phyloP scores from a whole-genome alignment of 2,329 filamentous ascomycete species.

The Pseudogymnoascus verrucosus region DNA sequence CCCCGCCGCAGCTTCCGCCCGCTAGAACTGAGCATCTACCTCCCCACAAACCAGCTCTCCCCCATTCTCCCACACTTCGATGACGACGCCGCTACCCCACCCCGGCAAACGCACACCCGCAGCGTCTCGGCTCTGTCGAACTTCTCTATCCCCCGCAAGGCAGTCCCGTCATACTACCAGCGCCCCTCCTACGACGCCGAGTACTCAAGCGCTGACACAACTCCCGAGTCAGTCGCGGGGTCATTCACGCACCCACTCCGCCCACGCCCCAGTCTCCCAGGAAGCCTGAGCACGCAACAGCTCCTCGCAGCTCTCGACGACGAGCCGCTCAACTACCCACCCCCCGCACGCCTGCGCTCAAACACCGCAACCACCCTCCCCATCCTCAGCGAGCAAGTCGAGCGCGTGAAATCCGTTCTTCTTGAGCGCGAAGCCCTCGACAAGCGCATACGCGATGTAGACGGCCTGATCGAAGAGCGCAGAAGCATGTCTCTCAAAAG shows the following conservation, averaged over 20 bases:
- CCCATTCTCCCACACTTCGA: conserved; percentile 46
- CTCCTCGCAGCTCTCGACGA: conserved; percentile 20
- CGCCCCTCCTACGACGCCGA: neutral
- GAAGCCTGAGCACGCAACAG: conserved; percentile 21
- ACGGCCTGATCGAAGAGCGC: conserved; percentile 48
- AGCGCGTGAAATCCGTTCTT: conserved; percentile 25
- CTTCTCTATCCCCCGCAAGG: conserved; percentile 25
- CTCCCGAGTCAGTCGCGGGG: neutral
- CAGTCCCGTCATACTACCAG: conserved; percentile 17
- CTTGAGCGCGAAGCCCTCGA: conserved; percentile 45
- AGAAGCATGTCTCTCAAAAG: conserved; percentile 46
- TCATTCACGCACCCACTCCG: conserved; percentile 13
- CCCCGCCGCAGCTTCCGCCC: conserved; percentile 38
- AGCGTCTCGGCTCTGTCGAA: conserved; percentile 22
- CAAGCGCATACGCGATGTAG: conserved; percentile 49
- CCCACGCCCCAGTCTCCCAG: conserved; percentile 14
- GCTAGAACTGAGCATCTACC: conserved; percentile 49
- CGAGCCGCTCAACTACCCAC: conserved; percentile 15
- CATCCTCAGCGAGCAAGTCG: conserved; percentile 19
- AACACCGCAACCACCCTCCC: conserved; percentile 24
- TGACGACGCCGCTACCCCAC: conserved; percentile 6
- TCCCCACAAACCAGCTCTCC: conserved; percentile 41
- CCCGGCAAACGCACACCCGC: conserved; percentile 20
- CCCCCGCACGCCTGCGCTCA: conserved; percentile 22
- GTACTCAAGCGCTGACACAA: neutral